These are phyloP conservation scores for Sechiopsis laciniata DNA, from an alignment of 306 rosid genomes.

Conservation along the genomic window DNA sequence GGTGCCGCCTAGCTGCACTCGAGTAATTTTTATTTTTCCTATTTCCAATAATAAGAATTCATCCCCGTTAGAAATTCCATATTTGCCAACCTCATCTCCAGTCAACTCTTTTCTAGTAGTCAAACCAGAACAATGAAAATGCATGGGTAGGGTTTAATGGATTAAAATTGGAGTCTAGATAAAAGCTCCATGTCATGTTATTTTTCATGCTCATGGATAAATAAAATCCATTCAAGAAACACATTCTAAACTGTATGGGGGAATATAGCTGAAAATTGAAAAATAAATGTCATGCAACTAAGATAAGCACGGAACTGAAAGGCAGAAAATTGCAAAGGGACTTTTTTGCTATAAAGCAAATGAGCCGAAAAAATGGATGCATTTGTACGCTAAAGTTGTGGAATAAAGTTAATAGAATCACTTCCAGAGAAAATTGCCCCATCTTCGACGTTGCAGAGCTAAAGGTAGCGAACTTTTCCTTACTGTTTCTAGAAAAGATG, in stretches of 20 bases:
- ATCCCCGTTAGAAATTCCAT: no score
- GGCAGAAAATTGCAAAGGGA: background rate
- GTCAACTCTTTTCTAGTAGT: background rate
- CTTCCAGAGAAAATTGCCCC: background rate
- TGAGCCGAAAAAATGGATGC: background rate
- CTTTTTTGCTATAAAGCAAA: background rate
- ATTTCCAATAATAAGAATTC: no score
- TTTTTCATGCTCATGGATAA: no score
- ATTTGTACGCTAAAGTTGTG: background rate
- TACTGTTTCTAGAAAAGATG: slow-evolving; percentile 11
- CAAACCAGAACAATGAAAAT: background rate
- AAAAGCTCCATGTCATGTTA: no score
- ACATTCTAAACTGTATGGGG: no score
- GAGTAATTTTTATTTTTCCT: no score
- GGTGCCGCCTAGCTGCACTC: no score
- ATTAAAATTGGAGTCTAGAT: no score
- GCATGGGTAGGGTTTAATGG: background rate
- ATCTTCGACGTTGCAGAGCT: slow-evolving; percentile 7
- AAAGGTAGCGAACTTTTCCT: slow-evolving; percentile 3
- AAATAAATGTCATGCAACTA: no score
- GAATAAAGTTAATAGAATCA: slow-evolving; percentile 14
- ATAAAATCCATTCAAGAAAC: no score
- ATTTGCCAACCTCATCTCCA: background rate
- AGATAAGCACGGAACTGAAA: no score
- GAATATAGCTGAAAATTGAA: no score